A percentile compares a stretch with the other conserved stretches of the same genome.
Conservation (phyloP, 2,329 filamentous ascomycete genomes). For the Aspergillus ibericus region DNA sequence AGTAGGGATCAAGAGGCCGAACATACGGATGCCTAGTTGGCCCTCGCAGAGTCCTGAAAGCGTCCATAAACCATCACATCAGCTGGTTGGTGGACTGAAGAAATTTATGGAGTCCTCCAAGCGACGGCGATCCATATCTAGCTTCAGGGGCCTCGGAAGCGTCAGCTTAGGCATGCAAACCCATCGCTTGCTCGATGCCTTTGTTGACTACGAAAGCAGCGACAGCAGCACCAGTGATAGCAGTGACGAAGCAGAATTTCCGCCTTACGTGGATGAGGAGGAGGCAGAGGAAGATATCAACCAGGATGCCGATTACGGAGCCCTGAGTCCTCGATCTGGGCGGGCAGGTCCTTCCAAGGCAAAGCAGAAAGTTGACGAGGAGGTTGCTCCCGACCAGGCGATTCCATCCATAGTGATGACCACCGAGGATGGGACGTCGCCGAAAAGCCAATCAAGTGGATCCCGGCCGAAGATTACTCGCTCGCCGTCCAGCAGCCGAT, state of each 20-base stretch:
- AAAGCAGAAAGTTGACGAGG: slow-evolving; percentile 1
- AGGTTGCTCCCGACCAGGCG: background rate
- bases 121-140: slow-evolving; percentile 51
- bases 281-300: slow-evolving; percentile 30
- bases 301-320: slow-evolving; percentile 1
- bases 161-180: slow-evolving; percentile 74
- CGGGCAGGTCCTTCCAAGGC: background rate
- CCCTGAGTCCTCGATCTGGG: background rate
- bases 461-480: slow-evolving; percentile 29
- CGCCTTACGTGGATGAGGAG: slow-evolving; percentile 41
- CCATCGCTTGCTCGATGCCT: slow-evolving; percentile 65
- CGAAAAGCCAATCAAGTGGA: slow-evolving; percentile 20
- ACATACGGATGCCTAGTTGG: slow-evolving; percentile 49
- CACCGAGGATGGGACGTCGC: slow-evolving; percentile 23
- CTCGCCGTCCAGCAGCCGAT: slow-evolving; percentile 46
- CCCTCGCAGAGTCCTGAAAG: slow-evolving; percentile 57
- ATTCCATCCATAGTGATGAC: slow-evolving; percentile 29
- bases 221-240: slow-evolving; percentile 48
- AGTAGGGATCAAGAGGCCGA: slow-evolving; percentile 28
- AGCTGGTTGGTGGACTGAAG: slow-evolving; percentile 59
- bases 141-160: slow-evolving; percentile 53
- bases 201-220: slow-evolving; percentile 54
- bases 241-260: slow-evolving; percentile 43
- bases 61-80: slow-evolving; percentile 42
- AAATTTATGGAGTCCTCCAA: slow-evolving; percentile 63